Evolutionary conservation across 2,329 filamentous ascomycete species (phyloP).

Genomic region (Byssothecium circinans): DNA sequence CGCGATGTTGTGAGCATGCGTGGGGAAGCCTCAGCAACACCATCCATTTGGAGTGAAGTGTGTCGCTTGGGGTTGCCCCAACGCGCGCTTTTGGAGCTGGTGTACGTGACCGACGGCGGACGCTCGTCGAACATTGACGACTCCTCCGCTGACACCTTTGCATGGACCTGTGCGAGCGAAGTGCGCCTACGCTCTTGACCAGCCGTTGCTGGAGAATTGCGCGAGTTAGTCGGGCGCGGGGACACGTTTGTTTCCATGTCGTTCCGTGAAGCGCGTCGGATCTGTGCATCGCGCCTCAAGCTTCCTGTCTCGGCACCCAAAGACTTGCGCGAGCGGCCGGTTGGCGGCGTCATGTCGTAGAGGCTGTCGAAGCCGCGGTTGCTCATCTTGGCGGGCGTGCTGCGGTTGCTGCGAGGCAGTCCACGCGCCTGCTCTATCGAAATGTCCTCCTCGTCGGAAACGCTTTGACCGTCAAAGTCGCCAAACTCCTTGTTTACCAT

Average conservation of each 20-base stretch:
- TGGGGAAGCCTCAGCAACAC: conserved; percentile 23
- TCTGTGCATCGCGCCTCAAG: conserved; percentile 50
- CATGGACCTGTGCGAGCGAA: conserved; percentile 59
- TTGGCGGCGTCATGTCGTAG: conserved; percentile 51
- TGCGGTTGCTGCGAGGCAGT: conserved; percentile 42
- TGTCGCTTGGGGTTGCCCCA: conserved; percentile 53
- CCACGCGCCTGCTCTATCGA: conserved; percentile 63
- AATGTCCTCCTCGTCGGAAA: conserved; percentile 49
- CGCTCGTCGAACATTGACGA: conserved; percentile 57
- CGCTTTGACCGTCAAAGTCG: conserved; percentile 47
- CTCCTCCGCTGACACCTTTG: conserved; percentile 56
- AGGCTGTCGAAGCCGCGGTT: conserved; percentile 54
- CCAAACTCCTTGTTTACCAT: conserved; percentile 44
- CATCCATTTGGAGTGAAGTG: conserved; percentile 43
- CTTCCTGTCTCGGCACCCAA: conserved; percentile 37
- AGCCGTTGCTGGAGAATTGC: conserved; percentile 36
- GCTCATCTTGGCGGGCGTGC: conserved; percentile 49
- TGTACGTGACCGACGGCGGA: conserved; percentile 47
- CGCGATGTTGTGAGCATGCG: conserved; percentile 25
- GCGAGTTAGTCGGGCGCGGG: conserved; percentile 42
- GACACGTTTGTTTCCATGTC: conserved; percentile 42
- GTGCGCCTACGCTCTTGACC: conserved; percentile 47
- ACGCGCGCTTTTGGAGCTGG: conserved; percentile 55
- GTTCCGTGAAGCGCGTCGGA: conserved; percentile 48
- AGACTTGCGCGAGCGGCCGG: conserved; percentile 40